Conservation (phyloP, 108 stramenopile genomes). For the Cyclotella baltica region DNA sequence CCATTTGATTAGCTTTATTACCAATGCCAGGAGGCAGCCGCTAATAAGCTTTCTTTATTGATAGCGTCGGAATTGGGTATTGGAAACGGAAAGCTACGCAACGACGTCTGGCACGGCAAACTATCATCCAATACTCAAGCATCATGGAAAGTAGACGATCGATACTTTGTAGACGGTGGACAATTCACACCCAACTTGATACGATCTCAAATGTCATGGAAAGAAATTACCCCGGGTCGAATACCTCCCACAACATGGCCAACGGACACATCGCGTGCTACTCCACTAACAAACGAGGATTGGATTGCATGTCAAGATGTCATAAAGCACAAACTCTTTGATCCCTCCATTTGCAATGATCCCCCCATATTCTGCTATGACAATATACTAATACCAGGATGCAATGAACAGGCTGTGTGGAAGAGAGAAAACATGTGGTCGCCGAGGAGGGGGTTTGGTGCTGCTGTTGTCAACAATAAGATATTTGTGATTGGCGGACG, state of each 20-base stretch:
- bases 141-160: constrained; percentile 46
- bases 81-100: constrained; percentile 50
- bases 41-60: background rate
- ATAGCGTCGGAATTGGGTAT: constrained; percentile 17
- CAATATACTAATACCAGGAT: constrained; percentile 35
- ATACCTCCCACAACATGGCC: constrained; percentile 50
- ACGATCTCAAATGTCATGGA: constrained; percentile 54
- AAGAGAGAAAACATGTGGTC: constrained; percentile 84
- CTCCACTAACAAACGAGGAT: constrained; percentile 67
- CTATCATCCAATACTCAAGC: constrained; percentile 35
- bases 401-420: constrained; percentile 47
- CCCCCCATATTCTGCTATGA: constrained; percentile 43
- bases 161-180: constrained; percentile 26
- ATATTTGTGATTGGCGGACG: constrained; percentile 79
- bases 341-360: constrained; percentile 41
- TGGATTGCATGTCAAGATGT: constrained; percentile 80
- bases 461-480: constrained; percentile 55
- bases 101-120: constrained; percentile 57
- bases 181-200: constrained; percentile 40
- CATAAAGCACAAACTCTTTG: constrained; percentile 37
- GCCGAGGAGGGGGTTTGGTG: constrained; percentile 66
- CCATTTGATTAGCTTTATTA: background rate
- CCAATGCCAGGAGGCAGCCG: background rate
- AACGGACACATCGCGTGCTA: constrained; percentile 3
- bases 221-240: constrained; percentile 43